Base-by-base conservation (phyloP, 768 basidiomycete genomes). In the Terana coerulea region DNA sequence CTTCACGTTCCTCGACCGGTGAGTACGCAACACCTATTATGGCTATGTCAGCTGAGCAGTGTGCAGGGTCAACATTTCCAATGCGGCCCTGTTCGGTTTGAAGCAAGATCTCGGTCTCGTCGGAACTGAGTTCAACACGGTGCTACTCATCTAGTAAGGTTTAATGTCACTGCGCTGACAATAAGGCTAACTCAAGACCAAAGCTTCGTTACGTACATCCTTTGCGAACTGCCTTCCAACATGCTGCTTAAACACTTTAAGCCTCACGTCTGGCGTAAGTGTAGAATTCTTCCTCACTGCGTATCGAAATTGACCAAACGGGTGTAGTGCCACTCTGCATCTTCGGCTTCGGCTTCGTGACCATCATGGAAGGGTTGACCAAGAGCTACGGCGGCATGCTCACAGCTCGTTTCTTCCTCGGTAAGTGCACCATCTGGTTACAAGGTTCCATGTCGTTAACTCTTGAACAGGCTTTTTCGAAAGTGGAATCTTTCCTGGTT, bases 391-490 rank as follows among this genome's bases (percentile, higher is more conserved):
- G 57, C 24, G 72, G 72, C 0, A 62, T 75, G 44, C 59, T 73
- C 17, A 65, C 66, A 14, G 66, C 68, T 34, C 64, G 74, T 25
- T 68, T 75, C 55, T 67, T 71, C 55, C 58, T 72, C 5, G 72
- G 71, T 49, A 49, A 12, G 47, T 24, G 4, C 22, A 35, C 31
- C 25, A 19, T n/a, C 25, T 2, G 6, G 31, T 30, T 12, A 1
- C 14, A 14, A 19, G 12, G 17, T 24, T 14, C 10, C 1, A 21
- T 36, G 3, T 33, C 11, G 1, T 30, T 39, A 3, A 10, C 19
- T 25, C 19, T 22, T 47, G 25, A 8, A 15, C 45, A 58, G 58
- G 58, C 21, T 24, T 67, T 12, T 61, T 61, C 48, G 63, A 65
- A 52, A 61, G 58, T 43, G 62, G 61, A 11, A 62, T 65, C 31